A percentile compares a stretch with the other conserved stretches of the same genome.
Evolutionary conservation across 2,329 filamentous ascomycete species (phyloP).

Genomic region (Cladophialophora immunda): DNA sequence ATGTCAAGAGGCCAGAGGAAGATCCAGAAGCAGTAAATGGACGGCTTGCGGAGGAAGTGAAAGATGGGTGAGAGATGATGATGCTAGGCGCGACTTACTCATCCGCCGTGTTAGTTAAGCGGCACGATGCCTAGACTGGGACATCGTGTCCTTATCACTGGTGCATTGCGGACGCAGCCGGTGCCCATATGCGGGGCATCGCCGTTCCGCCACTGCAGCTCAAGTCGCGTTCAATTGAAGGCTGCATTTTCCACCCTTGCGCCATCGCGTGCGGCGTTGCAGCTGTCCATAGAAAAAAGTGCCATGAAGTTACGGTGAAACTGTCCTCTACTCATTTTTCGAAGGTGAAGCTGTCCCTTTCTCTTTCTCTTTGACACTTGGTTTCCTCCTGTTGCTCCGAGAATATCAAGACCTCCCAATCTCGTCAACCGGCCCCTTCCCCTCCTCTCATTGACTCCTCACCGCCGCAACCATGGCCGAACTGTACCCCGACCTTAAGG

Average conservation of each 20-base stretch:
- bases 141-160: background rate
- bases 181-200: constrained; percentile 4
- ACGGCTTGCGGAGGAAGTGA: background rate
- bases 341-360: constrained; percentile 10
- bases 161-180: background rate
- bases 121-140: background rate
- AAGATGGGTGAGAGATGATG: background rate
- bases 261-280: constrained; percentile 3
- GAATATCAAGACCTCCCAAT: background rate
- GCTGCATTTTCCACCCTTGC: background rate
- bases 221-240: constrained; percentile 1
- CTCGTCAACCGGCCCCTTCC: background rate
- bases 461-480: constrained; percentile 33
- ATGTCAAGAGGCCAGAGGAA: background rate
- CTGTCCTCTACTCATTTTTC: constrained; percentile 1
- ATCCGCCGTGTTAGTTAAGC: background rate
- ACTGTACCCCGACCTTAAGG: constrained; percentile 76
- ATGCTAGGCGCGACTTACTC: background rate
- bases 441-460: constrained; percentile 8
- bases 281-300: constrained; percentile 11
- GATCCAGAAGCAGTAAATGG: background rate
- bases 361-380: background rate
- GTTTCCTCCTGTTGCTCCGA: background rate
- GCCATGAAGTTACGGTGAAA: constrained; percentile 20
- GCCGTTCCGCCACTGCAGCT: background rate